Evolutionary conservation across 192 early-diverging fungal genomes (phyloP), one percentile per base, ranked within the genome.

Genomic region (Phycomyces nitens): DNA sequence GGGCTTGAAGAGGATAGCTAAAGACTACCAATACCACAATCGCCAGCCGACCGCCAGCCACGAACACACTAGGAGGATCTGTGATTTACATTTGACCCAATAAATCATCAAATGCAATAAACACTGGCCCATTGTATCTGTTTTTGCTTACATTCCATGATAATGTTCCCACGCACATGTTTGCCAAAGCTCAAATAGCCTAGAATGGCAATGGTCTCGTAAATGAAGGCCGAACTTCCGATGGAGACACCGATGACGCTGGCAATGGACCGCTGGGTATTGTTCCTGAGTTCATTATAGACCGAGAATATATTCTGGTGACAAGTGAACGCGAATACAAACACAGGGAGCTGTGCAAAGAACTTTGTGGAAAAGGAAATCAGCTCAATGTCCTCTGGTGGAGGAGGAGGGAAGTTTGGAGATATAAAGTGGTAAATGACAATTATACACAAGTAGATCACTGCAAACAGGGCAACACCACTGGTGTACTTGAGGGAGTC

Each of bases 271-370:
- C 71, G 73, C 40, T 87, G 84, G 22, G 83, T 77, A 79, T 98
- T 97, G 69, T 96, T 89, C 26, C 72, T 79, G 40, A 97, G 72
- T 75, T 99, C 97, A 74, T 99, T 99, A 74, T 97, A 92, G 3
- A 98, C 91, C 7, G 92, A 78, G 65, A 99, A 96, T 51, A 98
- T 93, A 74, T 99, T 99, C 76, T 99, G 96, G 75, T 99, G 96
- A 72, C 97, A 99, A 20, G 97, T 99, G 65, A 97, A 99, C 9
- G 94, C 94, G 85, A 99, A 99, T 18, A 99, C 91, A 84, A 99
- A 99, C 27, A 99, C 91, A 1, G 97, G 97, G 44, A 98, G 71
- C 20, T 83, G 82, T 20, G 85, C 80, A 77, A 93, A 85, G 74
- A 91, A 84, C 39, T 80, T 77, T 34, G 73, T 76, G 14, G 76